A percentile compares a stretch with the other conserved stretches of the same genome.
These are phyloP conservation scores for Suillus tomentosus DNA, from an alignment of 768 basidiomycete species.

Conservation along the genomic window DNA sequence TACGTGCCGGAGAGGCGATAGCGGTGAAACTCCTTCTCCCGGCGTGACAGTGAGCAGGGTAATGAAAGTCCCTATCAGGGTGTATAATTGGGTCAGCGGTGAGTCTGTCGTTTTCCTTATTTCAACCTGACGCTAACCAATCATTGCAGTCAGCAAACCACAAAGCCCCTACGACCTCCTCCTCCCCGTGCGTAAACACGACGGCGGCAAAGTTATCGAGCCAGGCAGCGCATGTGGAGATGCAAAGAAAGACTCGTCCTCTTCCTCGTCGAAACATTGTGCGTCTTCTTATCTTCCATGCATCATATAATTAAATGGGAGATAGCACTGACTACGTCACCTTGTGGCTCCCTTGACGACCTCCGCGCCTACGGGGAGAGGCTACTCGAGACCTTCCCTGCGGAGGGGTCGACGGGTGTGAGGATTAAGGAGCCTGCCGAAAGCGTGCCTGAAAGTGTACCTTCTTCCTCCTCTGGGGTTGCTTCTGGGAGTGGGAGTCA, in stretches of 20 bases:
- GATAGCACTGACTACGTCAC: constrained; percentile 8
- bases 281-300: constrained; percentile 12
- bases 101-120: constrained; percentile 21
- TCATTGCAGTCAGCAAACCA: constrained; percentile 48
- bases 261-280: constrained; percentile 15
- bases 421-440: constrained; percentile 31
- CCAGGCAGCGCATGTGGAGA: neutral
- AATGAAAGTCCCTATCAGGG: constrained; percentile 88
- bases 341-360: constrained; percentile 42
- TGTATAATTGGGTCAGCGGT: constrained; percentile 90
- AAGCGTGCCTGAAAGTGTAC: constrained; percentile 22
- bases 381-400: constrained; percentile 49
- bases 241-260: neutral
- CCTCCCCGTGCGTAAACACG: constrained; percentile 62
- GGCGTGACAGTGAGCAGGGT: constrained; percentile 65
- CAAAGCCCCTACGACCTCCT: constrained; percentile 78
- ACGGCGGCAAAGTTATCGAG: neutral
- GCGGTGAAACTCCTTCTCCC: constrained; percentile 31
- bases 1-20: constrained; percentile 64
- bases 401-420: constrained; percentile 28
- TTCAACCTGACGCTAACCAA: neutral
- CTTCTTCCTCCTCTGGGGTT: neutral
- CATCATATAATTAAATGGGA: constrained; percentile 6
- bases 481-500: neutral
- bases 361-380: constrained; percentile 54